A percentile compares a stretch with the other conserved stretches of the same genome.
Evolutionary conservation across 768 basidiomycete genomes (phyloP).

Genomic region (Boletus subparvulus): DNA sequence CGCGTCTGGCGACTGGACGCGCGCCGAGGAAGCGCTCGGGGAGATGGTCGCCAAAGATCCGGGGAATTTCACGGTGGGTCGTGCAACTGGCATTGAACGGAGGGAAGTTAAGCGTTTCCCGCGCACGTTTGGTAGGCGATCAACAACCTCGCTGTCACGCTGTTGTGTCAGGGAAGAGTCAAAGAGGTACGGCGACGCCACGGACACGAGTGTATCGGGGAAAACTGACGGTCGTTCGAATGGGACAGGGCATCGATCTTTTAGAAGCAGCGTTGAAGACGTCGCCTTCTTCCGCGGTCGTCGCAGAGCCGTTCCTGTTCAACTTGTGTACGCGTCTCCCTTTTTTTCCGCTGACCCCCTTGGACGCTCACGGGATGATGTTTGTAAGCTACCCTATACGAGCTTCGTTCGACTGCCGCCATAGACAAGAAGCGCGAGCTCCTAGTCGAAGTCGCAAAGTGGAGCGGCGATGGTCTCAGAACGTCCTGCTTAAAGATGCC

Average conservation of each 20-base stretch:
- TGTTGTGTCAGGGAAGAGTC: slow-evolving; percentile 68
- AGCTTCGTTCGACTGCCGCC: slow-evolving; percentile 70
- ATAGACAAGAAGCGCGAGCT: slow-evolving; percentile 75
- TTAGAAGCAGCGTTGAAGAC: slow-evolving; percentile 60
- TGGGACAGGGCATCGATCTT: slow-evolving; percentile 62
- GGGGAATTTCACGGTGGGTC: slow-evolving; percentile 55
- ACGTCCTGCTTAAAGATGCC: slow-evolving; percentile 81
- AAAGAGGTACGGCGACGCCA: slow-evolving; percentile 53
- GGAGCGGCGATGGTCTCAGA: slow-evolving; percentile 82
- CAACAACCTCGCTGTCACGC: slow-evolving; percentile 73
- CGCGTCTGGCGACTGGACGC: slow-evolving; percentile 70
- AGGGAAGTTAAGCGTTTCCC: background rate
- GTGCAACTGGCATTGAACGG: too few species aligned
- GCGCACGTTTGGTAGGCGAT: slow-evolving; percentile 47
- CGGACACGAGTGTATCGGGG: too few species aligned
- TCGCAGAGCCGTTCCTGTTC: slow-evolving; percentile 82
- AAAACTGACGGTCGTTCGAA: background rate
- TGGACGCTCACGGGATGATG: background rate
- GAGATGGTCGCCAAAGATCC: slow-evolving; percentile 50
- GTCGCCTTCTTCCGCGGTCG: slow-evolving; percentile 69
- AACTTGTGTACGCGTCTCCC: slow-evolving; percentile 63
- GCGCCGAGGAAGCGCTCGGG: slow-evolving; percentile 46
- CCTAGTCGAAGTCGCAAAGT: slow-evolving; percentile 74
- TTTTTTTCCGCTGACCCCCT: background rate
- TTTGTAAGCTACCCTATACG: slow-evolving; percentile 69